Conservation (phyloP, 192 early-diverging fungal species). For the Coemansia guatemalensis region DNA sequence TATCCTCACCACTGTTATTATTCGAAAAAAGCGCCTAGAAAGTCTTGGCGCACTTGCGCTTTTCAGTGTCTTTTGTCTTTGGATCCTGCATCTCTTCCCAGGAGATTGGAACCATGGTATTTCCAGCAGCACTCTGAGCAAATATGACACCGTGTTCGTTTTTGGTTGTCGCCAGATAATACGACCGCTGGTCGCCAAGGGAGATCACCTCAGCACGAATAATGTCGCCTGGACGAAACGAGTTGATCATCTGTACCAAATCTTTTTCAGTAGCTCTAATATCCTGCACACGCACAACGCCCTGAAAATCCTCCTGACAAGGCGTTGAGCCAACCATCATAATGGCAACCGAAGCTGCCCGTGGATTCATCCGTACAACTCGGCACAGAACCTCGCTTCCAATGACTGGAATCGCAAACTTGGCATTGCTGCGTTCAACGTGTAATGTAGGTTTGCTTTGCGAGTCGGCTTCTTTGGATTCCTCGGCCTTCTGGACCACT, state of each 20-base stretch:
- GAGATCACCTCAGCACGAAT: conserved; percentile 84
- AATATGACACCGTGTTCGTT: conserved; percentile 96
- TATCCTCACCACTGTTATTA: background rate
- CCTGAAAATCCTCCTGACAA: conserved; percentile 85
- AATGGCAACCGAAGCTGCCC: conserved; percentile 83
- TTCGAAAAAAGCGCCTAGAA: conserved; percentile 32
- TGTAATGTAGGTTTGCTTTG: conserved; percentile 45
- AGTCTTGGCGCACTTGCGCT: conserved; percentile 95
- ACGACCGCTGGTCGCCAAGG: conserved; percentile 88
- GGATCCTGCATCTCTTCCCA: conserved; percentile 99
- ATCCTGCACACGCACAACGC: conserved; percentile 89
- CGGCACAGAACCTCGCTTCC: conserved; percentile 78
- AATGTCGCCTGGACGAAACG: conserved; percentile 94
- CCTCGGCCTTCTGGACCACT: conserved; percentile 5
- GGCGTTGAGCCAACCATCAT: conserved; percentile 84
- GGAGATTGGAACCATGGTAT: conserved; percentile 89
- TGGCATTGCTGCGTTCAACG: conserved; percentile 63
- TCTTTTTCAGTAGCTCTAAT: conserved; percentile 94
- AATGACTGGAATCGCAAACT: conserved; percentile 74
- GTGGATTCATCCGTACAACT: conserved; percentile 87
- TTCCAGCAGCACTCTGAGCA: conserved; percentile 80
- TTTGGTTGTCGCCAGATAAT: conserved; percentile 86
- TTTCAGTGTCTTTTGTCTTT: conserved; percentile 79
- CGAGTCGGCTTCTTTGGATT: background rate
- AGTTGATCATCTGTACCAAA: conserved; percentile 85